phyloP scores from a whole-genome alignment of 371 early-diverging fungal species.

The Zopfochytrium polystomum region DNA sequence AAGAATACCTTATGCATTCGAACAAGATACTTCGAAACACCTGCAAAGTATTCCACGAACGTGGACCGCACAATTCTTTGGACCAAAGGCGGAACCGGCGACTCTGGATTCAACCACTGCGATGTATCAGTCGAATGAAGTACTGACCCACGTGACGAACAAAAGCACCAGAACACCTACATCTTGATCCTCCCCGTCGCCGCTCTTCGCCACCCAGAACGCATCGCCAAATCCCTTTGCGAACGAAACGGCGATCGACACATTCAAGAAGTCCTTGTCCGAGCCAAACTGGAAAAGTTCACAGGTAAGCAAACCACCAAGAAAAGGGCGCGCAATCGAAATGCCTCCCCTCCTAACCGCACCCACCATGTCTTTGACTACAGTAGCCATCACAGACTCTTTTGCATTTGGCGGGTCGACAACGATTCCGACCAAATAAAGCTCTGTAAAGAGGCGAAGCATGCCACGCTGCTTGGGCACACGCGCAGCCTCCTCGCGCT shows the following conservation, averaged over 20 bases:
- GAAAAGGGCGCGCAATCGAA: no score
- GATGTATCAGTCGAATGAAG: no score
- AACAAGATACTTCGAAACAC: constrained; percentile 61
- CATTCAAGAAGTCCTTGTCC: constrained; percentile 52
- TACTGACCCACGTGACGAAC: no score
- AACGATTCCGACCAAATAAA: constrained; percentile 71
- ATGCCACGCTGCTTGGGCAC: constrained; percentile 65
- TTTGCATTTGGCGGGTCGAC: constrained; percentile 23
- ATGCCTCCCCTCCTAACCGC: not conserved
- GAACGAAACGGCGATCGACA: constrained; percentile 74
- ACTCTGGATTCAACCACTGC: no score
- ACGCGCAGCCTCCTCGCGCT: constrained; percentile 78
- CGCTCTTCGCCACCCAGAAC: constrained; percentile 36
- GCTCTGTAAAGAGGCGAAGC: constrained; percentile 74
- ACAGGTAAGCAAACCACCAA: no score
- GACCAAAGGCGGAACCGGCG: constrained; percentile 11
- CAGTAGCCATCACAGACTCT: constrained; percentile 11
- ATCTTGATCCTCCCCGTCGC: constrained; percentile 5
- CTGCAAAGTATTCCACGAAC: constrained; percentile 66
- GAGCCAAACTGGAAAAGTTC: constrained; percentile 16
- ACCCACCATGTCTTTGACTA: constrained; percentile 30
- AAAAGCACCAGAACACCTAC: no score
- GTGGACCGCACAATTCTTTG: constrained; percentile 57
- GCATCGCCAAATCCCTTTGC: constrained; percentile 63
- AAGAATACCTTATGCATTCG: constrained; percentile 65